Evolutionary conservation across 768 basidiomycete species (phyloP).

Genomic region (Rhodocollybia butyracea): DNA sequence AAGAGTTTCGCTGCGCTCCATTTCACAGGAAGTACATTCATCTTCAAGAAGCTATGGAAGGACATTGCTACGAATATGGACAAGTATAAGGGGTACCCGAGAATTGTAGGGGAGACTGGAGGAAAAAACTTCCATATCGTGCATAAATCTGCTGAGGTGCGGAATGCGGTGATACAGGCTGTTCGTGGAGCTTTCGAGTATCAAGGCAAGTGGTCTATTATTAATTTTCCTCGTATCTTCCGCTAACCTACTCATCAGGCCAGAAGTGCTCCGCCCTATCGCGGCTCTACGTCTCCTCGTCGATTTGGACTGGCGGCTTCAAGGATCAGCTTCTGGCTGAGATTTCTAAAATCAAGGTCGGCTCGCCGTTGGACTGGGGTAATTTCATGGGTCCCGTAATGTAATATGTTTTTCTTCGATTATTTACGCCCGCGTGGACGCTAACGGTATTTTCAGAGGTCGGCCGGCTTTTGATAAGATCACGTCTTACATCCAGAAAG

Average conservation of each 20-base stretch:
- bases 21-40: constrained; percentile 93
- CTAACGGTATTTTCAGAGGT: constrained; percentile 45
- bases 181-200: constrained; percentile 94
- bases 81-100: constrained; percentile 83
- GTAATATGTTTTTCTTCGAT: constrained; percentile 35
- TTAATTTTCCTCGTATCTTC: background rate
- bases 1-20: constrained; percentile 83
- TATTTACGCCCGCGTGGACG: background rate
- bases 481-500: constrained; percentile 77
- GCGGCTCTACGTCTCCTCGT: constrained; percentile 84
- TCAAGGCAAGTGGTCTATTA: constrained; percentile 56
- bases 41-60: constrained; percentile 97
- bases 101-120: constrained; percentile 97
- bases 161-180: constrained; percentile 86
- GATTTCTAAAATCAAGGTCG: constrained; percentile 83
- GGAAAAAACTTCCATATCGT: constrained; percentile 99
- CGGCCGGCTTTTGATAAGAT: constrained; percentile 89
- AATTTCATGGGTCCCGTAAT: constrained; percentile 98
- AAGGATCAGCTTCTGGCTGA: constrained; percentile 74
- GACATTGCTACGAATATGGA: constrained; percentile 89
- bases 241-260: constrained; percentile 37
- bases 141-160: constrained; percentile 82
- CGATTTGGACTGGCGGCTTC: constrained; percentile 85
- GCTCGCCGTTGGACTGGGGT: constrained; percentile 66
- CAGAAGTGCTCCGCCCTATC: constrained; percentile 98